Conservation (phyloP, 1,284 basidiomycete species). For the Cutaneotrichosporon sp. region DNA sequence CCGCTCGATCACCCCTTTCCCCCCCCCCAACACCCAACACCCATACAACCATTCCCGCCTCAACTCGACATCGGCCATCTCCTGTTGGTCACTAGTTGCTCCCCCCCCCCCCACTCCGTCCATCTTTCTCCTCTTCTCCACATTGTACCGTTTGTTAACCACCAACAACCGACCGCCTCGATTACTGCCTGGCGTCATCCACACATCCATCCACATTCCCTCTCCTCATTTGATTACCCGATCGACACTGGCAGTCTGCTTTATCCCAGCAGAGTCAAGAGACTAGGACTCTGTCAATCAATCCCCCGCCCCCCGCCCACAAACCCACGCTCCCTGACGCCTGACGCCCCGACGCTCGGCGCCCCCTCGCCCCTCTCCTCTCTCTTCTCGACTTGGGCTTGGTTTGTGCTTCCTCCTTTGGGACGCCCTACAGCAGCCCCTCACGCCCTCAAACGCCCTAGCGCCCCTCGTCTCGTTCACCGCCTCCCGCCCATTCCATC, state of each 20-base stretch:
- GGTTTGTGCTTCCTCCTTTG: too few species aligned
- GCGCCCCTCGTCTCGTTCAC: not conserved
- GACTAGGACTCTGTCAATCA: too few species aligned
- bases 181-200: not conserved
- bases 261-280: too few species aligned
- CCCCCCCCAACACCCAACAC: not conserved
- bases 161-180: not conserved
- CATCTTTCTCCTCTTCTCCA: not conserved
- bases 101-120: not conserved
- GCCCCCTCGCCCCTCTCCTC: not conserved
- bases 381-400: not conserved
- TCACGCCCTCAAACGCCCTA: too few species aligned
- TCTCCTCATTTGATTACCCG: not conserved
- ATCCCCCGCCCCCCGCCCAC: too few species aligned
- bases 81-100: too few species aligned
- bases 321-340: too few species aligned
- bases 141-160: not conserved
- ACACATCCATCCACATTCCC: not conserved
- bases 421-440: too few species aligned
- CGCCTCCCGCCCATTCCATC: not conserved
- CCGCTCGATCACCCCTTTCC: too few species aligned
- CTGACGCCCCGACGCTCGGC: not conserved
- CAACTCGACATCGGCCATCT: too few species aligned
- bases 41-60: not conserved
- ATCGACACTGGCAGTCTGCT: too few species aligned